These are phyloP conservation scores for Hygrophorus pudorinus DNA, from an alignment of 768 basidiomycete species.

Conservation along the genomic window DNA sequence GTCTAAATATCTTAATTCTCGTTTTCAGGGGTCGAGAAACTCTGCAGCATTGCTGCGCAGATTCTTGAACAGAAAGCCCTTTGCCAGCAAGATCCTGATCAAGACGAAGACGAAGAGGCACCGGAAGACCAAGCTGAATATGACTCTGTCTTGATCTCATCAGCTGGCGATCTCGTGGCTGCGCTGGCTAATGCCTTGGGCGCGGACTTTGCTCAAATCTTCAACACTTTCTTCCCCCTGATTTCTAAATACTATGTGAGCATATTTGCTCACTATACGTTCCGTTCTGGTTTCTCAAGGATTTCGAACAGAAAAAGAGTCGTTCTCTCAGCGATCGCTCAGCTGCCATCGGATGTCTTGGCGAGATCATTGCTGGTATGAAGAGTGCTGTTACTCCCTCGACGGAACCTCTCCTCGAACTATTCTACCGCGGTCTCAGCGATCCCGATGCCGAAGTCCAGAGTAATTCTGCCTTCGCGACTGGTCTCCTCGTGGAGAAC, in stretches of 20 bases:
- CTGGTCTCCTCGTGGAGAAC: conserved; percentile 85
- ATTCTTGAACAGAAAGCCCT: conserved; percentile 91
- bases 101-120: conserved; percentile 78
- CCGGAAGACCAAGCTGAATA: conserved; percentile 91
- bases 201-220: conserved; percentile 70
- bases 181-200: conserved; percentile 82
- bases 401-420: conserved; percentile 70
- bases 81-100: conserved; percentile 94
- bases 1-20: conserved; percentile 5
- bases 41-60: conserved; percentile 75
- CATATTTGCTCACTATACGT: not conserved
- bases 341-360: conserved; percentile 85
- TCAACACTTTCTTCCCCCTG: conserved; percentile 79
- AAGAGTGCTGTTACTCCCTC: conserved; percentile 77
- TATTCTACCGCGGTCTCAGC: conserved; percentile 74
- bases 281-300: not conserved
- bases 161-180: conserved; percentile 90
- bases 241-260: conserved; percentile 89
- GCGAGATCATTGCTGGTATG: conserved; percentile 92
- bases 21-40: conserved; percentile 52
- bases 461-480: conserved; percentile 93
- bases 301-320: conserved; percentile 54
- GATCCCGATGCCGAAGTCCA: conserved; percentile 90
- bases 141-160: conserved; percentile 89
- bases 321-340: conserved; percentile 88